Base-by-base conservation (phyloP, 1,284 basidiomycete genomes). In the Gymnopus androsaceus region DNA sequence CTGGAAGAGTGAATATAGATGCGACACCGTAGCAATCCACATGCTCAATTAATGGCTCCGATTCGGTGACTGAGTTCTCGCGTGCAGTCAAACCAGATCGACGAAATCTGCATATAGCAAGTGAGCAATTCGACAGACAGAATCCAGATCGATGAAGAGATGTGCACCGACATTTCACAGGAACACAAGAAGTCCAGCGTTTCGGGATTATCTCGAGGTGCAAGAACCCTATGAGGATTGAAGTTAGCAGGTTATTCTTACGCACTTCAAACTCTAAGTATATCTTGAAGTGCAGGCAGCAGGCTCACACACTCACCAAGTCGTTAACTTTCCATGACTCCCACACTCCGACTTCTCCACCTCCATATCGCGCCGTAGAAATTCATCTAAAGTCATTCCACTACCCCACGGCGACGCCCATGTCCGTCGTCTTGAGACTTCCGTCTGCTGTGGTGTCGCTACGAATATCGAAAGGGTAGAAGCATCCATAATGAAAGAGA, bases 1-100 rank as follows among this genome's bases (percentile, higher is more conserved):
- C 51, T 6, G 67, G 60, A 25, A 77, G 77, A 0, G 80, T 81
- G 64, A 77, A 83, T 5, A 83, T 80, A 2, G 75, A 75, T 1
- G 79, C 80, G 36, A 83, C 70, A 2, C 69, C 77, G 61, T 81
- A 82, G 36, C 73, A 72, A 4, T 66, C 53, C 7, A 70, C 71
- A 31, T 64, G 57, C 57, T 71, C 58, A 25, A 56, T 21, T n/a
- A 49, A 37, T 3, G 23, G 12, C 31, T 21, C 31, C 30, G 50
- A 21, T 12, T 40, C 45, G 9, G 27, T 17, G 17, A 12, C 2
- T 9, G 30, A 34, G 17, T 12, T 36, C 17, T 1, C 23, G 19
- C 38, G 19, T 12, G 38, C 56, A 19, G 71, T 57, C 4, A 73
- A 31, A 5, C 67, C 72, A 15, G 70, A 63, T 8, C 72, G 64